Base-by-base conservation (phyloP, 1,284 basidiomycete genomes). In the Xerocomus nothofagi region DNA sequence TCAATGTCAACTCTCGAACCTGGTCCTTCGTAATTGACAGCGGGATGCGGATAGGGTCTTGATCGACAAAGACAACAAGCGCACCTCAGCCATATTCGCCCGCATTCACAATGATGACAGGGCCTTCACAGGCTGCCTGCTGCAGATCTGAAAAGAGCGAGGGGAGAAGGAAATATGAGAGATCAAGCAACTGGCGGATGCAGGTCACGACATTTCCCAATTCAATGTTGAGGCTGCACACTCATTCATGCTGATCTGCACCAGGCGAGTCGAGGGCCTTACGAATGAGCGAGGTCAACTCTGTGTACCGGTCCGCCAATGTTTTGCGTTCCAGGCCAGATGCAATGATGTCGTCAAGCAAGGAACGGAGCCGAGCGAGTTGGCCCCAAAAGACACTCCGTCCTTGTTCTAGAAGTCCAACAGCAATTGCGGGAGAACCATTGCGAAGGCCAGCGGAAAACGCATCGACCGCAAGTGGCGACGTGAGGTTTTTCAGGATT, bases 101-200 rank as follows among this genome's bases (percentile, higher is more conserved):
- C 9, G 45, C 38, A n/a, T 42, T 40, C 10, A 47, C 24, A 24
- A 47, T 42, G 24, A 47, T 20, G 26, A 42, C 39, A 33, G 17
- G 45, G n/a, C 45, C 45, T 26, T 23, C 15, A 5, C 6, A 24
- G 12, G n/a, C n/a, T n/a, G n/a, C n/a, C n/a, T n/a, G n/a, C n/a
- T n/a, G n/a, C n/a, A n/a, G n/a, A n/a, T 38, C 20, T 23, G 37
- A 38, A 15, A 38, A n/a, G 21, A 18, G 23, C 12, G 21, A 20
- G n/a, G 39, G 29, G 10, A 47, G 44, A 21, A 64, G 40, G 4
- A 47, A 47, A 20, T 12, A 21, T 8, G 21, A 21, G 3, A 41
- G 23, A 10, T 23, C 37, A 14, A 37, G 37, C 17, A 40, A 17
- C 20, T 41, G 8, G n/a, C 37, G 37, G n/a, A 39, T 32, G 10